These are phyloP conservation scores for Colletotrichum karsti DNA, from an alignment of 2,329 filamentous ascomycete genomes.

Conservation along the genomic window DNA sequence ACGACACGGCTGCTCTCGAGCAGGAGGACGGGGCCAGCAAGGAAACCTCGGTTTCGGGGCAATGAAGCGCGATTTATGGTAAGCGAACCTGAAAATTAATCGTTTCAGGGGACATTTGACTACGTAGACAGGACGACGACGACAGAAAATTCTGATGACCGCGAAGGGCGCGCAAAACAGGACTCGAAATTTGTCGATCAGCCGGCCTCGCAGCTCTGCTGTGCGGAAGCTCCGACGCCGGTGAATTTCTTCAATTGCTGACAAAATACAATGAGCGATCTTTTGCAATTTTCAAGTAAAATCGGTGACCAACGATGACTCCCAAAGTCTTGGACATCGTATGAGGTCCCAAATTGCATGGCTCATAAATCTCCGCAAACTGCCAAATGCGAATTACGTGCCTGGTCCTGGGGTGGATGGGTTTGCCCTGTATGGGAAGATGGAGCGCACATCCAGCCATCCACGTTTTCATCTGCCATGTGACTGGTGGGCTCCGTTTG, in stretches of 20 bases:
- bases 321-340: slow-evolving; percentile 3
- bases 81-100: not conserved
- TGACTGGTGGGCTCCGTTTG: not conserved
- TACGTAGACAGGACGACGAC: not conserved
- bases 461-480: not conserved
- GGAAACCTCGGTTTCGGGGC: no score
- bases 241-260: not conserved
- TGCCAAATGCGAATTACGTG: not conserved
- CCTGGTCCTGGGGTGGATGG: slow-evolving; percentile 5
- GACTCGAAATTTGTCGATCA: not conserved
- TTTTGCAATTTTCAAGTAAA: not conserved
- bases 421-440: not conserved
- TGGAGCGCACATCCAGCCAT: not conserved
- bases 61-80: not conserved
- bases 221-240: not conserved
- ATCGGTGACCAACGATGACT: not conserved
- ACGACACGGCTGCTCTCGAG: no score
- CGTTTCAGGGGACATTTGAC: not conserved
- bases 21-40: no score
- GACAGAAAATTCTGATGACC: not conserved
- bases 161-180: not conserved
- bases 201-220: not conserved
- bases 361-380: not conserved
- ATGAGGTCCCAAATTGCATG: slow-evolving; percentile 3
- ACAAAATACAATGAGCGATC: not conserved